A percentile compares a stretch with the other conserved stretches of the same genome.
phyloP scores from a whole-genome alignment of 2,329 filamentous ascomycete species.

The Colletotrichum costaricense region DNA sequence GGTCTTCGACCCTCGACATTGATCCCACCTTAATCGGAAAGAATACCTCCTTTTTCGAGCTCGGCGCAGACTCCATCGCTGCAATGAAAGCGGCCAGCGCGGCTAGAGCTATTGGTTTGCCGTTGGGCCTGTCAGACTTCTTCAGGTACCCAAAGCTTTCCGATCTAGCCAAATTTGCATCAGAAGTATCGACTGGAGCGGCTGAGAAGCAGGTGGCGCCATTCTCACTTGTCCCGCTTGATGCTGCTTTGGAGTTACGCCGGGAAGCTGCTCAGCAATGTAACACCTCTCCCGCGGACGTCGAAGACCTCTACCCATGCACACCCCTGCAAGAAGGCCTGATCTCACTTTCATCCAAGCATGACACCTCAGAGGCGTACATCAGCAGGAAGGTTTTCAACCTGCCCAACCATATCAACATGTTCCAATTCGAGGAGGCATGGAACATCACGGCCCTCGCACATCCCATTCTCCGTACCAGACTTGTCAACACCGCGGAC shows the following conservation, averaged over 20 bases:
- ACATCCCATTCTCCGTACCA: background rate
- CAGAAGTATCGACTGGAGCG: background rate
- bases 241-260: background rate
- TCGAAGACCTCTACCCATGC: slow-evolving; percentile 24
- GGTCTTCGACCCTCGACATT: background rate
- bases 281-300: background rate
- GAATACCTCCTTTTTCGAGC: background rate
- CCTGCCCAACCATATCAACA: background rate
- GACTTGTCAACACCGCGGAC: background rate
- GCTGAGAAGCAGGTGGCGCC: background rate
- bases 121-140: background rate
- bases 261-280: background rate
- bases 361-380: slow-evolving; percentile 31
- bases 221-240: background rate
- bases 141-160: background rate
- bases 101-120: background rate
- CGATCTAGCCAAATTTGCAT: background rate
- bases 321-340: slow-evolving; percentile 10
- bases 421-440: background rate
- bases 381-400: slow-evolving; percentile 22
- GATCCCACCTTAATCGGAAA: background rate
- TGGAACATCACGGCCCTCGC: background rate
- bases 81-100: background rate
- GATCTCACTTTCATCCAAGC: background rate
- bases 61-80: background rate